phyloP scores from a whole-genome alignment of 2,329 filamentous ascomycete genomes.

The Cladosporium halotolerans region DNA sequence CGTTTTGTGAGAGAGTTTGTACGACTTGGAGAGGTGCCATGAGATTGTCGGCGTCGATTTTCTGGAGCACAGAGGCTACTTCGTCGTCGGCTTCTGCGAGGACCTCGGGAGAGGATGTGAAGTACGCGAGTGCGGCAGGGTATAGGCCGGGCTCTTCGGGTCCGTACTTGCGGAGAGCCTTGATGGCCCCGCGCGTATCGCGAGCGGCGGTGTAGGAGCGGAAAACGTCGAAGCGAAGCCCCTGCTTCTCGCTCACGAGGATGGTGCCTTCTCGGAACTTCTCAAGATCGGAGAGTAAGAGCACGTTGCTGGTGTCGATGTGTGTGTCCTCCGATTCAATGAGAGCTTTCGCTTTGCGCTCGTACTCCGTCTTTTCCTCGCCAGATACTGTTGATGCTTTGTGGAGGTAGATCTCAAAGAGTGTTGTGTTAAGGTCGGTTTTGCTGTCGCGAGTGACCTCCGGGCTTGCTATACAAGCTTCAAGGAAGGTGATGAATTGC shows the following conservation, averaged over 20 bases:
- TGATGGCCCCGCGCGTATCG: conserved; percentile 85
- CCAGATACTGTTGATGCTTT: conserved; percentile 73
- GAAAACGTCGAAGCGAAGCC: conserved; percentile 90
- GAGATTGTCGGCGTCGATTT: conserved; percentile 82
- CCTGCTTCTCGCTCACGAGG: conserved; percentile 88
- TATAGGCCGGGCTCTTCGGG: conserved; percentile 87
- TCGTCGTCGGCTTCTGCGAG: conserved; percentile 83
- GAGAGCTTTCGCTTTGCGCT: conserved; percentile 80
- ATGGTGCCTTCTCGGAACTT: conserved; percentile 86
- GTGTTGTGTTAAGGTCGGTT: conserved; percentile 82
- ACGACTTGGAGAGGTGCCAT: conserved; percentile 97
- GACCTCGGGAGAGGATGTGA: conserved; percentile 75
- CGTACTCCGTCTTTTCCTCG: conserved; percentile 70
- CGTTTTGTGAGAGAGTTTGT: conserved; percentile 72
- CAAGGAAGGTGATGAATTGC: conserved; percentile 86
- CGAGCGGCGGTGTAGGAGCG: conserved; percentile 88
- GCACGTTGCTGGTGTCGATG: conserved; percentile 90
- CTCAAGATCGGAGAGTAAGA: conserved; percentile 85
- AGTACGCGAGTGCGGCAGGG: conserved; percentile 84
- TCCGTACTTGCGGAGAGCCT: conserved; percentile 85
- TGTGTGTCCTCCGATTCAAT: conserved; percentile 75
- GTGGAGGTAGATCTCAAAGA: conserved; percentile 97
- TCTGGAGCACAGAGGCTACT: conserved; percentile 69
- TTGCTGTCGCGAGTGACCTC: conserved; percentile 68
- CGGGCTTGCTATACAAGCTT: conserved; percentile 72